Conservation (phyloP, 75 land plant species). For the Ceratopteris richardii region DNA sequence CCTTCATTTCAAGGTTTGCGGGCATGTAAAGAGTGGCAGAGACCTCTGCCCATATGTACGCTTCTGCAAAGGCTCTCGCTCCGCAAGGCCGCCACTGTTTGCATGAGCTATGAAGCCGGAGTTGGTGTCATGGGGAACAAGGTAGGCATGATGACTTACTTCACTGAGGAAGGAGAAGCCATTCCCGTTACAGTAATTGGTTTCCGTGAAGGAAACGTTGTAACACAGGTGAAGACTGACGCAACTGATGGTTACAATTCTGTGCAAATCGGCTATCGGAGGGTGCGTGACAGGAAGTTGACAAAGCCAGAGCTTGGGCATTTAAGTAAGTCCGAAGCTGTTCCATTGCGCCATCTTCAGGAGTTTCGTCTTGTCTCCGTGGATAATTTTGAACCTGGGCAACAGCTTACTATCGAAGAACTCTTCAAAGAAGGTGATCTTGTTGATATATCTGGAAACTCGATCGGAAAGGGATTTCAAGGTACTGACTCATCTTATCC, state of each 20-base stretch:
- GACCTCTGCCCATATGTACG: too few species aligned
- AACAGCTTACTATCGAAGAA: conserved; percentile 54
- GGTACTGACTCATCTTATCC: too few species aligned
- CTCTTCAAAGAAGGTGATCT: conserved; percentile 92
- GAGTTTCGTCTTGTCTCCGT: conserved; percentile 61
- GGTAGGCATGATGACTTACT: conserved; percentile 94
- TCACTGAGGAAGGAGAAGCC: conserved; percentile 57
- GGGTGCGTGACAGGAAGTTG: conserved; percentile 82
- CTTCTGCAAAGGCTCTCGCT: too few species aligned
- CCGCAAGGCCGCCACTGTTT: neutral
- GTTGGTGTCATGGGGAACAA: conserved; percentile 94
- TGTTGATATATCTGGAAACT: conserved; percentile 84
- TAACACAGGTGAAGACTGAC: conserved; percentile 83
- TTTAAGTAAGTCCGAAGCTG: conserved; percentile 58
- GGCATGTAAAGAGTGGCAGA: too few species aligned
- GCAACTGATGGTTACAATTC: conserved; percentile 82
- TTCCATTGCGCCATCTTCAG: conserved; percentile 88
- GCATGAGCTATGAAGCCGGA: conserved; percentile 70
- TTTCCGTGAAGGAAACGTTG: conserved; percentile 89
- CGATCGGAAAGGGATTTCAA: conserved; percentile 96
- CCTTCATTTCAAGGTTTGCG: too few species aligned
- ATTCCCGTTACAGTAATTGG: conserved; percentile 94
- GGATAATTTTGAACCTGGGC: conserved; percentile 64
- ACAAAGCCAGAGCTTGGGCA: conserved; percentile 94
- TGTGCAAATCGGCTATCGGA: conserved; percentile 84